These are phyloP conservation scores for Sinapis alba DNA, from an alignment of 441 rosid species.

Conservation along the genomic window DNA sequence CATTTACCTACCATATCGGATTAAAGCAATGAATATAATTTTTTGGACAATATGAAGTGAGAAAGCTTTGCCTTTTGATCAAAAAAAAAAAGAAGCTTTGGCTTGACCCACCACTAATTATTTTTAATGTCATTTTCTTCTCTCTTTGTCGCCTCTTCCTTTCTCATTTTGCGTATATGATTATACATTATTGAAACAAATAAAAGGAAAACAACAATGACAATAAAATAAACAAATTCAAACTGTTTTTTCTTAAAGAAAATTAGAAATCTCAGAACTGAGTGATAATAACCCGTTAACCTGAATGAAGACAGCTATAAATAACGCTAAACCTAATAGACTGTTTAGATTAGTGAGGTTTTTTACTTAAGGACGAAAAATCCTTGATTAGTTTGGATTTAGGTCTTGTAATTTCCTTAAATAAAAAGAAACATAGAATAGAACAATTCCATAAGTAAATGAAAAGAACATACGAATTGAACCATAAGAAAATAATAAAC, in stretches of 20 bases:
- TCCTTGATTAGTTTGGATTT: conserved; percentile 5
- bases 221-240: neutral
- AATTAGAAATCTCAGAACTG: neutral
- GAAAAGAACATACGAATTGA: neutral
- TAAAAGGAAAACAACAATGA: neutral
- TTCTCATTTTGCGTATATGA: neutral
- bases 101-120: conserved; percentile 23
- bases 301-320: conserved; percentile 15
- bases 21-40: neutral
- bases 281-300: conserved; percentile 5
- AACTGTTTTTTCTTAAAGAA: neutral
- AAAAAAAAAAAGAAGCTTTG: too few relatives aligned
- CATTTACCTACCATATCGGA: neutral
- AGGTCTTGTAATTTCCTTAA: neutral
- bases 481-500: neutral
- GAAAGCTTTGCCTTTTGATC: conserved; percentile 14
- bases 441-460: neutral
- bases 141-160: conserved; percentile 3
- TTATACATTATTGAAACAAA: neutral
- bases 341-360: neutral
- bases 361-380: neutral
- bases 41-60: conserved; percentile 17
- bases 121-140: conserved; percentile 3
- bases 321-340: neutral
- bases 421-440: neutral